Evolutionary conservation across 2,329 filamentous ascomycete genomes (phyloP).

Genomic region (Penicillium griseofulvum): DNA sequence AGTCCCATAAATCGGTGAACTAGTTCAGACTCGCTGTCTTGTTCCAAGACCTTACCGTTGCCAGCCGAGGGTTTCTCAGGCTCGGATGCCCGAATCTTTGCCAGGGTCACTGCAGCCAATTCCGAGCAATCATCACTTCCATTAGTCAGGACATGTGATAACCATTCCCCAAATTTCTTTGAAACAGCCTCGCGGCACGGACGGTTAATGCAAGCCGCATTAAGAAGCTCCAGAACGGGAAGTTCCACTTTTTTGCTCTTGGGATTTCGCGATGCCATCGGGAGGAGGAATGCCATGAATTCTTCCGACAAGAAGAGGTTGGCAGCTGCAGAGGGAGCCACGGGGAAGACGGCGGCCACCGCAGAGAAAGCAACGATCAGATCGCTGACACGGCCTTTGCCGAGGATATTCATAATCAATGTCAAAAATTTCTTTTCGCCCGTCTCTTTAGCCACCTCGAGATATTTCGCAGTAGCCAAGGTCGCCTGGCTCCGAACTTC

Average conservation of each 20-base stretch:
- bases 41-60: slow-evolving; percentile 35
- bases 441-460: slow-evolving; percentile 71
- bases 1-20: slow-evolving; percentile 54
- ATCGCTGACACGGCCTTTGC: slow-evolving; percentile 78
- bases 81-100: slow-evolving; percentile 55
- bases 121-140: slow-evolving; percentile 56
- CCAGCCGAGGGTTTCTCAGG: slow-evolving; percentile 28
- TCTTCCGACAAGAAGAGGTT: slow-evolving; percentile 83
- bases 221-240: slow-evolving; percentile 83
- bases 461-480: slow-evolving; percentile 76
- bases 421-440: slow-evolving; percentile 68
- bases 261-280: slow-evolving; percentile 73
- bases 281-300: slow-evolving; percentile 74
- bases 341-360: slow-evolving; percentile 82
- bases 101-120: slow-evolving; percentile 69
- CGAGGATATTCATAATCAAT: slow-evolving; percentile 71
- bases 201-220: slow-evolving; percentile 83
- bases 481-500: slow-evolving; percentile 77
- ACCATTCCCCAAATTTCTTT: slow-evolving; percentile 82
- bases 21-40: slow-evolving; percentile 51
- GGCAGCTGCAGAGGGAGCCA: slow-evolving; percentile 72
- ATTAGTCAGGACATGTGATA: slow-evolving; percentile 77
- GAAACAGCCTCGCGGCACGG: slow-evolving; percentile 78
- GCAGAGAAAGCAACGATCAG: slow-evolving; percentile 90
- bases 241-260: slow-evolving; percentile 85